Evolutionary conservation across 805 yeast genomes (phyloP).

Genomic region (Candida oleophila): DNA sequence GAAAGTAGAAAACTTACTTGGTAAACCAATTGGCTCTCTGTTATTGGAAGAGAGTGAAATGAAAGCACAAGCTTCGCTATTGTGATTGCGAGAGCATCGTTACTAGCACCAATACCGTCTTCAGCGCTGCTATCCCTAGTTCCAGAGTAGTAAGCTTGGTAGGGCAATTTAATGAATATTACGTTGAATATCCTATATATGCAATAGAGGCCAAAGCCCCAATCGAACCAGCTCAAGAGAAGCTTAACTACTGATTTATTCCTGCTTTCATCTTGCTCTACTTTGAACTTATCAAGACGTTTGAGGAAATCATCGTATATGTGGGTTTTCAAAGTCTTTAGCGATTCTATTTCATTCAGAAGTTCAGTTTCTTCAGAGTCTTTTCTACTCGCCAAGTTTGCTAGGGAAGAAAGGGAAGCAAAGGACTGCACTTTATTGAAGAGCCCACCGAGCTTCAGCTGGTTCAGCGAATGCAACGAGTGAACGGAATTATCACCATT

Average conservation of each 20-base stretch:
- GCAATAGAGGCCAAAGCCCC: conserved; percentile 47
- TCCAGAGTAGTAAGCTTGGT: background rate
- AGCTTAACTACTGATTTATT: conserved; percentile 6
- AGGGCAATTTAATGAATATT: conserved; percentile 20
- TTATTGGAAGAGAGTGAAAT: conserved; percentile 23
- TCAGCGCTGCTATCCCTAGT: background rate
- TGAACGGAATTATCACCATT: background rate
- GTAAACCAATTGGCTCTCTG: conserved; percentile 42
- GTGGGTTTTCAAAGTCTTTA: conserved; percentile 27
- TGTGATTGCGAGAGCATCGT: conserved; percentile 51
- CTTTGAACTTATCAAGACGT: conserved; percentile 14
- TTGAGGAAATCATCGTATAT: conserved; percentile 31
- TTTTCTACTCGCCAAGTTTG: conserved; percentile 7
- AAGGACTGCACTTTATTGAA: conserved; percentile 41
- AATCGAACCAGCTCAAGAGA: conserved; percentile 16
- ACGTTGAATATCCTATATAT: conserved; percentile 46
- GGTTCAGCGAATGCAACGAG: conserved; percentile 6
- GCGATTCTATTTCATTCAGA: conserved; percentile 37
- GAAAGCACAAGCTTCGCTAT: conserved; percentile 39
- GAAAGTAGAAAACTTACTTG: conserved; percentile 53
- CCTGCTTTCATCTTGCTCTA: conserved; percentile 11
- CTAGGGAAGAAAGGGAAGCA: conserved; percentile 27
- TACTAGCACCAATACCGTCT: conserved; percentile 1
- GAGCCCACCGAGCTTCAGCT: conserved; percentile 27
- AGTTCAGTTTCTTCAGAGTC: conserved; percentile 32